Evolutionary conservation across 2,329 filamentous ascomycete species (phyloP).

Genomic region (Calonectria crousiana): DNA sequence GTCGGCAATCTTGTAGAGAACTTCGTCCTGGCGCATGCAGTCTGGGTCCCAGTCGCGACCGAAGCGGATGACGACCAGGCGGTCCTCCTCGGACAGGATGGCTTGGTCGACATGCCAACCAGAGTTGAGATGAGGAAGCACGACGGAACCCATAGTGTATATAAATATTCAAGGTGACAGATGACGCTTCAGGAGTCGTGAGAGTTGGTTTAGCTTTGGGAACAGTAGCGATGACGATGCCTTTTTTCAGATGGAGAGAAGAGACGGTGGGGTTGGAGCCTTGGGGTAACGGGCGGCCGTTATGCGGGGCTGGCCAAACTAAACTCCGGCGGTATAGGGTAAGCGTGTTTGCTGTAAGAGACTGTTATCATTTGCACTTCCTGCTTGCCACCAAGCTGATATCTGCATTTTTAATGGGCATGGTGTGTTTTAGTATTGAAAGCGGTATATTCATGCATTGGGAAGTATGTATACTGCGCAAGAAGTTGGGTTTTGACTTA

Average conservation of each 20-base stretch:
- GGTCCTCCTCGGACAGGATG: constrained; percentile 88
- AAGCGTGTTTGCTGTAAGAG: not conserved
- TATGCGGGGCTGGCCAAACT: not conserved
- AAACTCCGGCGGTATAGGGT: not conserved
- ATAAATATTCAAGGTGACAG: not conserved
- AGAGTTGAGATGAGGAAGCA: constrained; percentile 89
- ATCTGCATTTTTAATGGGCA: not conserved
- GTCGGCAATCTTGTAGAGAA: constrained; percentile 94
- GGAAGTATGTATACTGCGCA: not conserved
- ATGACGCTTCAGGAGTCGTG: not conserved
- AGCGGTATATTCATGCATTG: not conserved
- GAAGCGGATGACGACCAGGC: constrained; percentile 93
- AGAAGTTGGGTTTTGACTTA: not conserved
- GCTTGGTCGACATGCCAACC: constrained; percentile 99
- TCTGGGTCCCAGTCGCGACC: constrained; percentile 86
- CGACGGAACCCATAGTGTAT: constrained; percentile 78
- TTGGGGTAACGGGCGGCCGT: not conserved
- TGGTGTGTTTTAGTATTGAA: not conserved
- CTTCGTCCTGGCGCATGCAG: constrained; percentile 83
- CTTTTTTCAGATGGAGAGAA: not conserved
- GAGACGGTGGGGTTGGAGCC: constrained; percentile 1
- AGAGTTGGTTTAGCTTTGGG: not conserved
- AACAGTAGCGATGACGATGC: not conserved
- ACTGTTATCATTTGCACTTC: not conserved
- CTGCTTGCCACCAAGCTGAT: not conserved